Conservation (phyloP, 1,284 basidiomycete genomes). For the Cutaneotrichosporon mucoides region DNA sequence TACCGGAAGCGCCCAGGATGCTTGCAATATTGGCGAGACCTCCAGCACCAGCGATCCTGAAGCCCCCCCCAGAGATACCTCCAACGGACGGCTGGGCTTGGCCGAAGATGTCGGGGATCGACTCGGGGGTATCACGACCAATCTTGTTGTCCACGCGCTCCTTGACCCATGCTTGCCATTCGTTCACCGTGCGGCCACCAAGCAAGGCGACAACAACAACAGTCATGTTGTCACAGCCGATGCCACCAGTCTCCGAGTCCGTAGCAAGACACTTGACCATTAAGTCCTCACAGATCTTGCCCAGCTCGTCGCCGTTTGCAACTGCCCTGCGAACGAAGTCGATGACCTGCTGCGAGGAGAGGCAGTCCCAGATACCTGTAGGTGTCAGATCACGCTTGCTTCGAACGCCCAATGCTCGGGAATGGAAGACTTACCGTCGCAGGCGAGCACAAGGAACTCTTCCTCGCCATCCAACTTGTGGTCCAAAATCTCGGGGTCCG, state of each 20-base stretch:
- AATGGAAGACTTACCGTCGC: constrained; percentile 67
- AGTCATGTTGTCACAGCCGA: constrained; percentile 99
- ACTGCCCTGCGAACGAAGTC: constrained; percentile 83
- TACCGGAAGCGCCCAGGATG: constrained; percentile 44
- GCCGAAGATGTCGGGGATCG: constrained; percentile 47
- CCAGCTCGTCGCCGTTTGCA: constrained; percentile 72
- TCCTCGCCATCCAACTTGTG: constrained; percentile 83
- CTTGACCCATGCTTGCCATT: constrained; percentile 91
- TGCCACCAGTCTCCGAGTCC: constrained; percentile 86
- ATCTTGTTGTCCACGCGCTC: constrained; percentile 71
- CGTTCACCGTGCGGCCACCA: constrained; percentile 77
- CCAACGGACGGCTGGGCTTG: constrained; percentile 18
- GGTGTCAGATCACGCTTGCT: constrained; percentile 12
- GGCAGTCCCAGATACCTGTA: constrained; percentile 96
- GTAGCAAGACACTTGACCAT: constrained; percentile 94
- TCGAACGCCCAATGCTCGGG: not conserved
- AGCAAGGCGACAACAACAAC: constrained; percentile 85
- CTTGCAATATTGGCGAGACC: constrained; percentile 46
- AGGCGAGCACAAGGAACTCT: constrained; percentile 93
- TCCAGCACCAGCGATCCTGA: constrained; percentile 39
- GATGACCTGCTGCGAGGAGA: constrained; percentile 87
- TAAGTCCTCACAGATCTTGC: constrained; percentile 80
- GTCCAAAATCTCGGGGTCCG: constrained; percentile 83
- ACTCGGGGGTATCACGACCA: constrained; percentile 56
- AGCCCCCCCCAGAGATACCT: constrained; percentile 27